phyloP scores from a whole-genome alignment of 768 basidiomycete genomes.

The Vishniacozyma victoriae region DNA sequence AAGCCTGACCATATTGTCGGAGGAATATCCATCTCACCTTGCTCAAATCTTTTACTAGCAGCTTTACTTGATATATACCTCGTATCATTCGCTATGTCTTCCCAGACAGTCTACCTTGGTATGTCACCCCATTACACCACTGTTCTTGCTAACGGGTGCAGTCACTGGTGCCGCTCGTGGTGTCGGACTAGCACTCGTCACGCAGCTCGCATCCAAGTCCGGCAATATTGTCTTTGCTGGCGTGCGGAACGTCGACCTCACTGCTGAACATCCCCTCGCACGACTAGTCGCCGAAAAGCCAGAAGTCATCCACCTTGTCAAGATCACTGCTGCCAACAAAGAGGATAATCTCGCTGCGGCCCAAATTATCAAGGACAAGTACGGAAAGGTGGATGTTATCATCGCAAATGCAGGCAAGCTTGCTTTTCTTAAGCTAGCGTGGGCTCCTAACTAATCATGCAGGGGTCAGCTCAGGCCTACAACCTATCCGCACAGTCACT shows the following conservation, averaged over 20 bases:
- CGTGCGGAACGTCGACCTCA: conserved; percentile 10
- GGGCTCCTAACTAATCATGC: background rate
- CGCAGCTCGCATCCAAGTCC: background rate
- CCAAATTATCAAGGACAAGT: background rate
- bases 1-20: too few relatives aligned
- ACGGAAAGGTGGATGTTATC: background rate
- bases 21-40: too few relatives aligned
- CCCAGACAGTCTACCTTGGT: too few relatives aligned
- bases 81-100: too few relatives aligned
- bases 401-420: background rate
- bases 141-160: too few relatives aligned
- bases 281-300: conserved; percentile 7
- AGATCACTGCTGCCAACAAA: conserved; percentile 11
- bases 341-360: background rate
- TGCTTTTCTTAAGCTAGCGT: too few relatives aligned
- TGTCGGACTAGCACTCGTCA: conserved; percentile 12
- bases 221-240: conserved; percentile 20
- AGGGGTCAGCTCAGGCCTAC: background rate
- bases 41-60: too few relatives aligned
- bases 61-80: too few relatives aligned
- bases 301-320: conserved; percentile 13
- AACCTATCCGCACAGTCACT: background rate
- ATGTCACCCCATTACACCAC: too few relatives aligned
- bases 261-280: conserved; percentile 3
- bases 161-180: conserved; percentile 23